These are phyloP conservation scores for Alternaria brassicicola DNA, from an alignment of 2,329 filamentous ascomycete genomes.

Conservation along the genomic window DNA sequence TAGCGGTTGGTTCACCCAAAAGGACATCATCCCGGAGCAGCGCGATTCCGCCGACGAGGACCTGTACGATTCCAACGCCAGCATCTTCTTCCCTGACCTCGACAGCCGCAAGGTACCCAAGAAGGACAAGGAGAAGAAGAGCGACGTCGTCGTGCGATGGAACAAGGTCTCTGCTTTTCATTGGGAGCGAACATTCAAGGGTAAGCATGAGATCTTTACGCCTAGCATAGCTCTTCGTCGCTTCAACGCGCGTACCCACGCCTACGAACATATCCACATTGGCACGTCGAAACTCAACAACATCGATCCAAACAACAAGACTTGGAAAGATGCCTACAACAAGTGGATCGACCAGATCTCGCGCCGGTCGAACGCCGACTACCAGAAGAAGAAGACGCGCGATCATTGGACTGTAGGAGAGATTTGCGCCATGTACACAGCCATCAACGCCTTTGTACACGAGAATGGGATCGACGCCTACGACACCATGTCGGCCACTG, in stretches of 20 bases:
- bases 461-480: slow-evolving; percentile 2
- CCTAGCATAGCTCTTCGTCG: not conserved
- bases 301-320: slow-evolving; percentile 1
- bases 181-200: not conserved
- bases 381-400: not conserved
- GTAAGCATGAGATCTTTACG: not conserved
- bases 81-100: slow-evolving; percentile 2
- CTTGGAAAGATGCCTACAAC: slow-evolving; percentile 5
- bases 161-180: not conserved
- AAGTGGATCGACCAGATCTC: slow-evolving; percentile 12
- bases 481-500: not conserved
- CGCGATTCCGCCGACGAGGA: not conserved
- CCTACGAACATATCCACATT: not conserved
- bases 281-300: not conserved
- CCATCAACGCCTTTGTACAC: slow-evolving; percentile 3
- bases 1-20: slow-evolving; percentile 4
- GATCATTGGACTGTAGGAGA: not conserved
- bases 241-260: slow-evolving; percentile 5
- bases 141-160: not conserved
- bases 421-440: slow-evolving; percentile 8
- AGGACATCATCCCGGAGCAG: not conserved
- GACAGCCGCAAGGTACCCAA: not conserved
- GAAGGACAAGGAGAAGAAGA: not conserved
- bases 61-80: not conserved
- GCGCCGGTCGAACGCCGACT: slow-evolving; percentile 1